A percentile compares a stretch with the other conserved stretches of the same genome.
Conservation (phyloP, 179 eudicot species). For the Heliamphora pulchella region DNA sequence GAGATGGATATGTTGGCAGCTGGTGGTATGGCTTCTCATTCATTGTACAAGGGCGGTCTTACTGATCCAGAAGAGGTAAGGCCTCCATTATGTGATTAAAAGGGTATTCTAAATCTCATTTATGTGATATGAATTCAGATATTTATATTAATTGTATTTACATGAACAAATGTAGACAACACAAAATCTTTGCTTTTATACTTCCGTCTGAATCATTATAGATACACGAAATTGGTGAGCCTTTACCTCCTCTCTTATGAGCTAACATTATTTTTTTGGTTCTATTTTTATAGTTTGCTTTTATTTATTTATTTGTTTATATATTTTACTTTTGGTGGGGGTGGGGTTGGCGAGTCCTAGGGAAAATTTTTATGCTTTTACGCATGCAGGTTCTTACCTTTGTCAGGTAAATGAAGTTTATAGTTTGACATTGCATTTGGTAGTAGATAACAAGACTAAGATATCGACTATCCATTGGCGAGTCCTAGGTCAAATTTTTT, state of each 20-base stretch:
- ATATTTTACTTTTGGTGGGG: background rate
- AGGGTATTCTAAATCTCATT: background rate
- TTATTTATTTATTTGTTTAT: background rate
- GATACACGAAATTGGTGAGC: background rate
- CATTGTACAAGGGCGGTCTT: slow-evolving; percentile 90
- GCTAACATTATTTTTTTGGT: background rate
- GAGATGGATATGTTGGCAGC: slow-evolving; percentile 77
- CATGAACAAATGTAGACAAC: background rate
- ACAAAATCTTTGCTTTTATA: background rate
- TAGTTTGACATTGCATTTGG: slow-evolving; percentile 4
- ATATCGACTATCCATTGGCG: slow-evolving; percentile 1
- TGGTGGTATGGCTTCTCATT: slow-evolving; percentile 85
- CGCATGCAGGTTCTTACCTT: background rate
- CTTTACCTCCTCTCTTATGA: background rate
- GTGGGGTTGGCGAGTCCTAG: background rate
- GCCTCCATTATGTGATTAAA: slow-evolving; percentile 9
- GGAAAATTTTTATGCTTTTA: background rate
- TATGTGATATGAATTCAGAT: background rate
- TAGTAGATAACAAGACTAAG: background rate
- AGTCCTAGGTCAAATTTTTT: no score
- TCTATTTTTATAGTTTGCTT: background rate
- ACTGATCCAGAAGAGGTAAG: slow-evolving; percentile 89
- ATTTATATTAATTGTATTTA: background rate
- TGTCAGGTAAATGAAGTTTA: background rate
- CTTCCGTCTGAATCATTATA: background rate